Percentiles rank a stretch among this genome's conserved stretches.
These are phyloP conservation scores for Polysphondylium violaceum DNA, from an alignment of 78 protist genomes.

Conservation along the genomic window DNA sequence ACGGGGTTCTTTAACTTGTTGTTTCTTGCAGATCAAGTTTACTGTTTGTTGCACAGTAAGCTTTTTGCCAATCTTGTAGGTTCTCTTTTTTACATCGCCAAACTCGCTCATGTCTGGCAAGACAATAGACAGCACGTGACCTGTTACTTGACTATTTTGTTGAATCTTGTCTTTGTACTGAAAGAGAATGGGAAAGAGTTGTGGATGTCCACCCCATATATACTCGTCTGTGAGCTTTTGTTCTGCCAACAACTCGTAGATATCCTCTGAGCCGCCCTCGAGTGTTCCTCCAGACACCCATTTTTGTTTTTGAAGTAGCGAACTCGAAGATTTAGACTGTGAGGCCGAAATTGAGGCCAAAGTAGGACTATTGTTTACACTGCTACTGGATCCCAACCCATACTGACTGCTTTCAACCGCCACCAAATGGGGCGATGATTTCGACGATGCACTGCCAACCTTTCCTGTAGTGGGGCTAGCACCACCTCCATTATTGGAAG, in stretches of 20 bases:
- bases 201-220: slow-evolving; percentile 82
- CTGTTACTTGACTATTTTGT: neutral
- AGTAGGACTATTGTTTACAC: neutral
- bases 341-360: neutral
- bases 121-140: slow-evolving; percentile 36
- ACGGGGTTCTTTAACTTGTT: slow-evolving; percentile 44
- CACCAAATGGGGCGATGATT: slow-evolving; percentile 21
- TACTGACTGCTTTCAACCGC: neutral
- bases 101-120: slow-evolving; percentile 23
- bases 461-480: neutral
- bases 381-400: neutral
- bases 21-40: slow-evolving; percentile 57
- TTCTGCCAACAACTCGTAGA: slow-evolving; percentile 56
- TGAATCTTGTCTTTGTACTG: slow-evolving; percentile 5
- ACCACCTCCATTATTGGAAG: slow-evolving; percentile 16
- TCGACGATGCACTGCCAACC: neutral
- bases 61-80: slow-evolving; percentile 56
- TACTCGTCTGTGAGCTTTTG: slow-evolving; percentile 59
- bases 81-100: slow-evolving; percentile 47
- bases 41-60: slow-evolving; percentile 71
- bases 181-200: slow-evolving; percentile 41
- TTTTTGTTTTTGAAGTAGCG: slow-evolving; percentile 25
- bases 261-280: neutral
- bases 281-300: neutral
- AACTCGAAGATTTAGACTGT: slow-evolving; percentile 9